Percentiles rank a stretch among this genome's conserved stretches.
Evolutionary conservation across 805 yeast genomes (phyloP).

Genomic region (Nakazawaea anatomiae): DNA sequence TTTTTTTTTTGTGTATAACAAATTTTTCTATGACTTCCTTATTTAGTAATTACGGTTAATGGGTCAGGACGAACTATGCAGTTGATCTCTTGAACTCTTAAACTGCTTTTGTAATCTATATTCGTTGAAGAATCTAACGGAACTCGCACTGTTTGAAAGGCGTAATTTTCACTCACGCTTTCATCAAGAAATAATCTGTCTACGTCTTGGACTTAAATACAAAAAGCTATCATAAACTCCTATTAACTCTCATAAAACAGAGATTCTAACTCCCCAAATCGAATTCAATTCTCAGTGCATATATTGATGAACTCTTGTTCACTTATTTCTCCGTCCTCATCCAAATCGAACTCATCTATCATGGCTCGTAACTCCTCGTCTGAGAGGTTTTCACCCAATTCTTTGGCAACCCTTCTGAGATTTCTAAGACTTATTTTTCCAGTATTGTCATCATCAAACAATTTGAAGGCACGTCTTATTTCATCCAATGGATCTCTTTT

Average conservation of each 20-base stretch:
- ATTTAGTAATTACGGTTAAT: too few species aligned
- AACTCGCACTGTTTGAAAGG: too few species aligned
- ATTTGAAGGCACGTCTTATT: constrained; percentile 78
- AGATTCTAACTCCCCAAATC: too few species aligned
- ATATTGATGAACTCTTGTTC: constrained; percentile 88
- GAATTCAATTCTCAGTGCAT: constrained; percentile 57
- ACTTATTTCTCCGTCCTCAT: constrained; percentile 91
- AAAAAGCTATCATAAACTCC: not conserved
- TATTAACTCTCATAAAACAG: not conserved
- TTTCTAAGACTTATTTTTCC: constrained; percentile 82
- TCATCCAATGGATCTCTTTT: constrained; percentile 93
- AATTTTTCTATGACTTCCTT: too few species aligned
- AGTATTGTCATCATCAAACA: constrained; percentile 83
- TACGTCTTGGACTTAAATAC: too few species aligned
- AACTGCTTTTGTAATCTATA: too few species aligned
- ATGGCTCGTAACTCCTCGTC: constrained; percentile 93
- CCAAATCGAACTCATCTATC: constrained; percentile 96
- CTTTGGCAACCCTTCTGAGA: constrained; percentile 84
- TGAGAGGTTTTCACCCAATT: constrained; percentile 83
- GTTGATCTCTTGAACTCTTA: too few species aligned
- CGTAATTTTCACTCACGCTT: too few species aligned
- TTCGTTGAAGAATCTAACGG: too few species aligned
- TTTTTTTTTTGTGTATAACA: too few species aligned
- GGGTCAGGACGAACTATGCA: too few species aligned
- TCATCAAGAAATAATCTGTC: too few species aligned